Percentiles rank a stretch among this genome's conserved stretches.
phyloP scores from a whole-genome alignment of 2,329 filamentous ascomycete genomes.

The Exophiala bonariae region DNA sequence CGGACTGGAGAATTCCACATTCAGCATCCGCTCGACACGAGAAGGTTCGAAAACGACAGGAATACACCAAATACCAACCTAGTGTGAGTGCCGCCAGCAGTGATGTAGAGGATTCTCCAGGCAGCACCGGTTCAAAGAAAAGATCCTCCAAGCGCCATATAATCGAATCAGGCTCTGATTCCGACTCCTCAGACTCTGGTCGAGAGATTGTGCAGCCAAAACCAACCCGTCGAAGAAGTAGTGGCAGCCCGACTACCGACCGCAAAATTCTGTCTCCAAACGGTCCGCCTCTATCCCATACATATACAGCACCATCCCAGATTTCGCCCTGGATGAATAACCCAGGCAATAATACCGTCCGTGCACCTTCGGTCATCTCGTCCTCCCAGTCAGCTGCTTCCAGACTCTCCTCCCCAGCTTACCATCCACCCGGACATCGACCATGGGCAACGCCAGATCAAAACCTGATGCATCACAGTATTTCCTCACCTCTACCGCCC shows the following conservation, averaged over 20 bases:
- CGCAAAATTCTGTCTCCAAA: constrained; percentile 11
- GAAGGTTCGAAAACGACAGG: constrained; percentile 32
- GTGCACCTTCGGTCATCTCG: constrained; percentile 15
- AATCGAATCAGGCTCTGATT: constrained; percentile 25
- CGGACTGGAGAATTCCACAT: constrained; percentile 38
- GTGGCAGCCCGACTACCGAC: constrained; percentile 12
- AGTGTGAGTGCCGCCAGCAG: constrained; percentile 36
- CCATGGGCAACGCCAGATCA: constrained; percentile 25
- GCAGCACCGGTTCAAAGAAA: constrained; percentile 20
- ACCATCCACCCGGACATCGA: constrained; percentile 21
- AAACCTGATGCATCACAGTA: constrained; percentile 21
- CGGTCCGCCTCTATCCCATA: constrained; percentile 8
- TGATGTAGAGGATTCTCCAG: constrained; percentile 32
- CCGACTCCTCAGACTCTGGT: constrained; percentile 26
- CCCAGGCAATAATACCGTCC: constrained; percentile 1
- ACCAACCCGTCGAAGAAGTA: constrained; percentile 14
- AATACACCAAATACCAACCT: constrained; percentile 36
- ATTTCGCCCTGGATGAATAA: constrained; percentile 8
- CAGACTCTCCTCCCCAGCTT: constrained; percentile 18
- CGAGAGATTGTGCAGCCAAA: constrained; percentile 17
- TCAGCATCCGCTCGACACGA: constrained; percentile 38
- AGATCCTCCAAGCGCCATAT: constrained; percentile 20
- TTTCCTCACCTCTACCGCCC: constrained; percentile 25
- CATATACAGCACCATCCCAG: constrained; percentile 8
- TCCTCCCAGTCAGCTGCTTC: constrained; percentile 18